These are phyloP conservation scores for Chaetomium strumarium DNA, from an alignment of 2,329 filamentous ascomycete genomes.

Conservation along the genomic window DNA sequence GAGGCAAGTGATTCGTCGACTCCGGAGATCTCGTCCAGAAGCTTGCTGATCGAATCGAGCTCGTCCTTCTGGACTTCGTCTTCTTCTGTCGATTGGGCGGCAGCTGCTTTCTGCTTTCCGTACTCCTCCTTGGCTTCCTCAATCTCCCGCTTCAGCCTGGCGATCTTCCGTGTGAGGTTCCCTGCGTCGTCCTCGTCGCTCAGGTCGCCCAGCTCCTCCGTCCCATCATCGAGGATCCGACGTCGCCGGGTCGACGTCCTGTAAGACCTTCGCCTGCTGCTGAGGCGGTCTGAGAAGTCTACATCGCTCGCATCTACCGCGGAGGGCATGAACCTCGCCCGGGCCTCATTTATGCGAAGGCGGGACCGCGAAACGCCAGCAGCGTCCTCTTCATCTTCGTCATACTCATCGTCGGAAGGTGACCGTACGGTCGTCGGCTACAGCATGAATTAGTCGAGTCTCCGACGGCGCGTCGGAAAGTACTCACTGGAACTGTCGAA, in stretches of 20 bases:
- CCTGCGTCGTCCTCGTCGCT: constrained; percentile 70
- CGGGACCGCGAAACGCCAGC: constrained; percentile 69
- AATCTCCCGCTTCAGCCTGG: constrained; percentile 75
- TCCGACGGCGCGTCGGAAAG: neutral
- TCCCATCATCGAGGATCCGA: constrained; percentile 54
- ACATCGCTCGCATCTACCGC: constrained; percentile 70
- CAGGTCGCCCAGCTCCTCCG: constrained; percentile 64
- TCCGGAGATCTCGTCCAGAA: constrained; percentile 59
- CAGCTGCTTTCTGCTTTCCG: constrained; percentile 46
- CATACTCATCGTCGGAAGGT: constrained; percentile 57
- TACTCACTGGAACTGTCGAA: constrained; percentile 71
- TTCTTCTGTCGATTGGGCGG: constrained; percentile 35
- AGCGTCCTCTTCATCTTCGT: constrained; percentile 54
- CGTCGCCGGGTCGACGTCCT: constrained; percentile 64
- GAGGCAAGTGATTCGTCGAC: constrained; percentile 26
- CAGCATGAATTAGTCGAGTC: constrained; percentile 19
- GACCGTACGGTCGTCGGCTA: constrained; percentile 52
- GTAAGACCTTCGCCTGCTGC: constrained; percentile 77
- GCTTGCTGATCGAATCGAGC: constrained; percentile 63
- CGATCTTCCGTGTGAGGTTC: constrained; percentile 69
- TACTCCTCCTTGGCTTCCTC: constrained; percentile 65
- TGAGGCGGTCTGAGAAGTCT: constrained; percentile 86
- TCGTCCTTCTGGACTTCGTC: constrained; percentile 43
- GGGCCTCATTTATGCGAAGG: constrained; percentile 71
- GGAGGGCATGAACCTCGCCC: constrained; percentile 69